These are phyloP conservation scores for Coemansia sp. DNA, from an alignment of 192 early-diverging fungal genomes.

Conservation along the genomic window DNA sequence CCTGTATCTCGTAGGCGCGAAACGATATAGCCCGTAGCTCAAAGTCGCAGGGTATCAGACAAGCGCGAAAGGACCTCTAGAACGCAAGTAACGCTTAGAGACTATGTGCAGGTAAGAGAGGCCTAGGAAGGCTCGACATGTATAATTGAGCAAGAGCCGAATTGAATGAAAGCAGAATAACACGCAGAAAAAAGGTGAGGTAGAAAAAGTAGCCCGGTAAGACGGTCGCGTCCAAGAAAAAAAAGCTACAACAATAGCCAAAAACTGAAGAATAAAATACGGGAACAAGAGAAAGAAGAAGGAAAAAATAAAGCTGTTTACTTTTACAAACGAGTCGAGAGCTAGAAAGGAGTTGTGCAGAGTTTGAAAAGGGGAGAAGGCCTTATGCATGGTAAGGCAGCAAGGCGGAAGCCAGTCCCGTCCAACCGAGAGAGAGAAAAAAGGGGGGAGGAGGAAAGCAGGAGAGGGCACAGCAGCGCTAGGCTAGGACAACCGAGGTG, in stretches of 20 bases:
- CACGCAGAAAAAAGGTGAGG: neutral
- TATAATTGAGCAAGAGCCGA: neutral
- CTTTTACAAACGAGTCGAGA: neutral
- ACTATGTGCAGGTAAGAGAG: neutral
- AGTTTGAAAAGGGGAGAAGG: neutral
- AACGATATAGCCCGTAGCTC: conserved; percentile 8
- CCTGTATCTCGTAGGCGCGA: conserved; percentile 5
- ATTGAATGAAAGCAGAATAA: neutral
- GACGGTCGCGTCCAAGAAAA: neutral
- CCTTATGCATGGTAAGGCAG: neutral
- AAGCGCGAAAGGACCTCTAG: neutral
- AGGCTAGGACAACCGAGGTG: neutral
- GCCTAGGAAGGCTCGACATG: neutral
- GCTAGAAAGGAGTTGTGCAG: neutral
- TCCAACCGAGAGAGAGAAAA: neutral
- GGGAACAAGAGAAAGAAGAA: neutral
- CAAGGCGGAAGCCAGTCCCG: no score
- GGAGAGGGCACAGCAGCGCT: neutral
- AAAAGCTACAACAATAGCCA: conserved; percentile 6
- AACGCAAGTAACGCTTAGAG: neutral
- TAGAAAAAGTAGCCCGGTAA: no score
- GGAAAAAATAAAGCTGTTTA: neutral
- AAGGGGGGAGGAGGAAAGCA: conserved; percentile 2
- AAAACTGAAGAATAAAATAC: neutral
- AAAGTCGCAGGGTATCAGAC: neutral